phyloP scores from a whole-genome alignment of 345 rosid genomes.

The Viola odorata region DNA sequence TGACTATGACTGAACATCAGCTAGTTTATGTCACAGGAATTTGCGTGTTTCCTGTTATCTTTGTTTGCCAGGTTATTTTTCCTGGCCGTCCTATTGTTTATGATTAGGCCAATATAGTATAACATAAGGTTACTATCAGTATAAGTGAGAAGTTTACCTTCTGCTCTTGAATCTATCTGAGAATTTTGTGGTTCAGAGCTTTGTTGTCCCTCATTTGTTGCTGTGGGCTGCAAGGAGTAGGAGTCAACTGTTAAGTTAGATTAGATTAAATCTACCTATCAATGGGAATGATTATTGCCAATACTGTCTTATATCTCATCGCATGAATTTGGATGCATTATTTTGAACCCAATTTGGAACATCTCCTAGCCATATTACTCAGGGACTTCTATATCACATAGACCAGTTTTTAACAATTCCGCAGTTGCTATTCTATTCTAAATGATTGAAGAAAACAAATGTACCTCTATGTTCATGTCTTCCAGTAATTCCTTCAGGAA shows the following conservation, averaged over 20 bases:
- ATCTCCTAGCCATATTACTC: background rate
- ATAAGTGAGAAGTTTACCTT: constrained; percentile 36
- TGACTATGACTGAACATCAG: too few species aligned
- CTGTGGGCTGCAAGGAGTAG: constrained; percentile 37
- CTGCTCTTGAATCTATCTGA: constrained; percentile 27
- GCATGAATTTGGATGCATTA: too few species aligned
- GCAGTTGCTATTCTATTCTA: too few species aligned
- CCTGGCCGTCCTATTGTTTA: background rate
- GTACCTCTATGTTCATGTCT: constrained; percentile 49
- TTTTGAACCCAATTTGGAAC: background rate
- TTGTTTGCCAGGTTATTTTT: background rate
- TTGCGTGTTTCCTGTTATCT: background rate
- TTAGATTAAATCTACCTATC: too few species aligned
- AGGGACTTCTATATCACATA: too few species aligned
- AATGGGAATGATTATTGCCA: background rate
- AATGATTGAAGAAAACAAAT: constrained; percentile 12
- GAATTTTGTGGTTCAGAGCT: constrained; percentile 27
- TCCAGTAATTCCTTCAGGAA: constrained; percentile 46
- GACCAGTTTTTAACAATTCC: background rate
- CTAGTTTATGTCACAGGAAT: too few species aligned
- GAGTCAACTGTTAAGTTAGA: constrained; percentile 12
- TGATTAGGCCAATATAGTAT: background rate
- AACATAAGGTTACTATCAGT: background rate
- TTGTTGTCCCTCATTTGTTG: constrained; percentile 35
- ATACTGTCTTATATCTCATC: background rate